Evolutionary conservation across 306 rosid species (phyloP).

Genomic region (Hylodesmum podocarpum): DNA sequence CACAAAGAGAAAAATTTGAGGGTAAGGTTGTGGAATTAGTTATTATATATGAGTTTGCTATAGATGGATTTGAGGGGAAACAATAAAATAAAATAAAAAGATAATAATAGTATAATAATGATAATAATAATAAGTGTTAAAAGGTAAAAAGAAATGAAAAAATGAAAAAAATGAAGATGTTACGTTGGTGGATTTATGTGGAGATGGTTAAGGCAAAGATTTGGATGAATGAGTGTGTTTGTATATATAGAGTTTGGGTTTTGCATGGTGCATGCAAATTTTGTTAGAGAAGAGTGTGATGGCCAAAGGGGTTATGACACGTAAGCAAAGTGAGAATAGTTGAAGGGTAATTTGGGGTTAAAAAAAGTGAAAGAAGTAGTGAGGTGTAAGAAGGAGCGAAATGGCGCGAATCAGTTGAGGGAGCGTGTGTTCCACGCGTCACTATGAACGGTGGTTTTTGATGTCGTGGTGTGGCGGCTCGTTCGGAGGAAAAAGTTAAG

Average conservation of each 20-base stretch:
- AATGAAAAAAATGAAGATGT: not conserved
- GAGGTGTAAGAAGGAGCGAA: not conserved
- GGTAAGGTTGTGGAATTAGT: not conserved
- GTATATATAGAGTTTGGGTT: constrained; percentile 19
- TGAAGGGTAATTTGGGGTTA: not conserved
- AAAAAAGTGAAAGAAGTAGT: not conserved
- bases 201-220: constrained; percentile 13
- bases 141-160: not conserved
- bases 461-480: constrained; percentile 24
- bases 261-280: not conserved
- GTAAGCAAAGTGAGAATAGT: not conserved
- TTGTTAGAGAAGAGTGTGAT: too few species aligned
- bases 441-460: not conserved
- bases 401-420: not conserved
- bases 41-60: constrained; percentile 21
- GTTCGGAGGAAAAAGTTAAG: constrained; percentile 9
- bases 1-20: not conserved
- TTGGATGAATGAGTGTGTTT: not conserved
- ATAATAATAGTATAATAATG: too few species aligned
- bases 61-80: not conserved
- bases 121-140: too few species aligned
- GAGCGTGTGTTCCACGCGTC: constrained; percentile 23
- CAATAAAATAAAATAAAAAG: too few species aligned
- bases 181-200: constrained; percentile 16
- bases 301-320: constrained; percentile 13